Conservation (phyloP, 768 basidiomycete species). For the Kwoniella sp. region DNA sequence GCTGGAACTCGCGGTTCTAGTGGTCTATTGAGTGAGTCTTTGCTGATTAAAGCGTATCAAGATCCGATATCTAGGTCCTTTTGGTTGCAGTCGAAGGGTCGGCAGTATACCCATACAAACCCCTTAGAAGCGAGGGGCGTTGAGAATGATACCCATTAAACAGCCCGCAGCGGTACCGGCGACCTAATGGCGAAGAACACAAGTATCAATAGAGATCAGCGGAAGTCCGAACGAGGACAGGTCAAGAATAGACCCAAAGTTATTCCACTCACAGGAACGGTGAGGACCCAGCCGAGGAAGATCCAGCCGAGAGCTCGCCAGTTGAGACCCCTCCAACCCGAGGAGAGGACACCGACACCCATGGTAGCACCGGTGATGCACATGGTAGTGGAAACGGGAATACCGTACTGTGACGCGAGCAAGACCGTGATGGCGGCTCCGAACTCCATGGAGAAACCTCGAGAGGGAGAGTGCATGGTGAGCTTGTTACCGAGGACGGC, state of each 20-base stretch:
- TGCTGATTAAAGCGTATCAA: too few relatives aligned
- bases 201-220: not conserved
- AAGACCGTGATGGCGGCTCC: slow-evolving; percentile 58
- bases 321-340: slow-evolving; percentile 53
- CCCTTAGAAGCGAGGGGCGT: slow-evolving; percentile 48
- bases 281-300: slow-evolving; percentile 48
- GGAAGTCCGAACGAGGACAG: too few relatives aligned
- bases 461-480: slow-evolving; percentile 57
- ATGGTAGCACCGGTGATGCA: slow-evolving; percentile 54
- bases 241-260: not conserved
- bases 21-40: too few relatives aligned
- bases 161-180: slow-evolving; percentile 38
- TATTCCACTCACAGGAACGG: slow-evolving; percentile 48
- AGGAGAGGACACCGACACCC: slow-evolving; percentile 56
- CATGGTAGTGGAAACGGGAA: slow-evolving; percentile 58
- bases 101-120: too few relatives aligned
- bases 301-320: slow-evolving; percentile 56
- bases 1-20: too few relatives aligned
- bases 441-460: slow-evolving; percentile 59
- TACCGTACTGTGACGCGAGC: slow-evolving; percentile 56
- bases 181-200: not conserved
- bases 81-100: too few relatives aligned
- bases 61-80: too few relatives aligned
- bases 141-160: slow-evolving; percentile 51
- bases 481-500: slow-evolving; percentile 54